Base-by-base conservation (phyloP, 2,329 filamentous ascomycete species). In the Xylogone sp. region DNA sequence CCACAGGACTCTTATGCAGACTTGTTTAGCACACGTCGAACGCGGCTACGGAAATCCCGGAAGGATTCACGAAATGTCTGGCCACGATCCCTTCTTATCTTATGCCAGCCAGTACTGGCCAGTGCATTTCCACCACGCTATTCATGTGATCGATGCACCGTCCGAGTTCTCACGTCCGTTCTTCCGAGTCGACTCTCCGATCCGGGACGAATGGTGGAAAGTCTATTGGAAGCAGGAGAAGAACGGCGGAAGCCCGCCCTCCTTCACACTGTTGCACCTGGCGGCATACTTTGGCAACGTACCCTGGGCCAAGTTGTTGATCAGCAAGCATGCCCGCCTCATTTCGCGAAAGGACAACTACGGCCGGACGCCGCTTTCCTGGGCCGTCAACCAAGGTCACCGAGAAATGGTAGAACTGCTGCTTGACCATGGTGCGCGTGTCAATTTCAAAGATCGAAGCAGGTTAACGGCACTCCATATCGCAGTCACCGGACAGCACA, bases 241-340 rank as follows among this genome's bases (percentile, higher is more conserved):
- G 46, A 53, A 61, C 50, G 59, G 59, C 24, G 59, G 60, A 49
- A 53, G 29, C 45, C 52, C 60, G 47, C 59, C 59, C 46, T 57
- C 57, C n/a, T 62, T 62, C 54, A 62, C 60, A 39, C 59, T 61
- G 31, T 49, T 62, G 47, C 60, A 62, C 53, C 53, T 62, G 21
- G 59, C 60, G 19, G 57, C 59, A 42, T 62, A 59, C 52, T 49
- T 62, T 53, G 59, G 60, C 42, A 61, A 61, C 27, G 44, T 62
- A 51, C 3, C 52, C 29, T 62, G 59, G 60, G 56, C 60, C 42
- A 59, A 59, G 45, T n/a, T 58, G 48, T 53, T 62, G 43, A 48
- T 62, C 55, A 51, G 54, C 49, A 31, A 57, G 43, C 49, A 55
- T 54, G 45, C 27, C 51, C 58, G 53, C 21, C 55, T 53, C 50